Evolutionary conservation across 1,139 yeast genomes (phyloP).

Genomic region (Geotrichum aggregatum): DNA sequence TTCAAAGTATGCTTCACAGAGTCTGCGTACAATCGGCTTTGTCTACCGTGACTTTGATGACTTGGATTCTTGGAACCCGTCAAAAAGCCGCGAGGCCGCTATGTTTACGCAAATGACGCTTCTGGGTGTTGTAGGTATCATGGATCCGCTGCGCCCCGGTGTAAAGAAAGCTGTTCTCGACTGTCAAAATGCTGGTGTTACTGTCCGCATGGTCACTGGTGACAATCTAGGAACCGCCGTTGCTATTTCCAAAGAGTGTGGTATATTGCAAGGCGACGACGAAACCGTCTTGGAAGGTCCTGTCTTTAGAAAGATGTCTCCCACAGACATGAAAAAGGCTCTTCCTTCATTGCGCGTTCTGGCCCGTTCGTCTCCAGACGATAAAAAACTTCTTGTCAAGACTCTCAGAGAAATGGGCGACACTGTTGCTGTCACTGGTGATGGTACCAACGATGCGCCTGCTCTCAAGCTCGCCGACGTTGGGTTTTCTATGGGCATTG

Average conservation of each 20-base stretch:
- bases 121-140: constrained; percentile 78
- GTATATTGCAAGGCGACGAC: constrained; percentile 55
- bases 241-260: constrained; percentile 84
- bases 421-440: constrained; percentile 98
- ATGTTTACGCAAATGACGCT: constrained; percentile 34
- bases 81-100: constrained; percentile 34
- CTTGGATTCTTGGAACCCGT: constrained; percentile 62
- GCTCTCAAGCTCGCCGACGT: constrained; percentile 76
- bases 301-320: constrained; percentile 61
- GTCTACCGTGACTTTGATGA: constrained; percentile 68
- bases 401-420: constrained; percentile 78
- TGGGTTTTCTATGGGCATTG: constrained; percentile 80
- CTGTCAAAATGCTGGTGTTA: constrained; percentile 87
- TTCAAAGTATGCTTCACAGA: constrained; percentile 63
- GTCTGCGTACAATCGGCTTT: constrained; percentile 79
- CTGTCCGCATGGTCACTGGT: constrained; percentile 97
- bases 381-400: constrained; percentile 79
- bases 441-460: constrained; percentile 88
- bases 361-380: constrained; percentile 95
- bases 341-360: constrained; percentile 75
- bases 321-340: constrained; percentile 52
- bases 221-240: constrained; percentile 86
- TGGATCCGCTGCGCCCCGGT: constrained; percentile 89
- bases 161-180: constrained; percentile 83
- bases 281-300: constrained; percentile 91